phyloP scores from a whole-genome alignment of 176 grass and related monocot genomes.

The Ensete ventricosum region DNA sequence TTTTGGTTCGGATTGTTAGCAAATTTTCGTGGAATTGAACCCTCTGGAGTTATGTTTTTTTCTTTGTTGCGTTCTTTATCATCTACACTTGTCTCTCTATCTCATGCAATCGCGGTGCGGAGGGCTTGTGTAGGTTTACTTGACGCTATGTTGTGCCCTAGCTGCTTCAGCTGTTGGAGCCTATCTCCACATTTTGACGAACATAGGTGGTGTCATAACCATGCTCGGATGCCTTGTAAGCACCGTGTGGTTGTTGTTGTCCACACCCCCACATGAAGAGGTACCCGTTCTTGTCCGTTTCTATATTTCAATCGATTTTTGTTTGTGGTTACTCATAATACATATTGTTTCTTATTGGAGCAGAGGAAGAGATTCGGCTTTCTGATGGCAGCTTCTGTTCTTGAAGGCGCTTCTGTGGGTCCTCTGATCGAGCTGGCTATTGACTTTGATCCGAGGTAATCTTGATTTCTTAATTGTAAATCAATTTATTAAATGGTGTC shows the following conservation, averaged over 20 bases:
- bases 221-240: slow-evolving; percentile 47
- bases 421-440: slow-evolving; percentile 66
- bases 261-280: slow-evolving; percentile 57
- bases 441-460: slow-evolving; percentile 79
- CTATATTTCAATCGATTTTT: not conserved
- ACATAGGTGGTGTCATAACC: slow-evolving; percentile 78
- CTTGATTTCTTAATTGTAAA: too few species aligned
- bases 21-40: too few species aligned
- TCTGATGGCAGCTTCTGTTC: slow-evolving; percentile 48
- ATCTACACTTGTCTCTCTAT: not conserved
- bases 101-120: not conserved
- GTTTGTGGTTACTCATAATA: not conserved
- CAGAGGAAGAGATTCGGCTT: slow-evolving; percentile 84
- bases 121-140: slow-evolving; percentile 50
- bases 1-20: too few species aligned
- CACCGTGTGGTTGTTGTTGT: slow-evolving; percentile 59
- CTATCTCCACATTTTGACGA: slow-evolving; percentile 74
- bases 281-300: slow-evolving; percentile 24
- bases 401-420: slow-evolving; percentile 76
- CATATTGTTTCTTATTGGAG: slow-evolving; percentile 10
- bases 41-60: too few species aligned
- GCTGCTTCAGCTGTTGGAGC: slow-evolving; percentile 67
- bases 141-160: slow-evolving; percentile 66
- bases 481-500: too few species aligned
- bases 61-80: too few species aligned